Evolutionary conservation across 1,284 basidiomycete genomes (phyloP), one percentile per base, ranked within the genome.

Genomic region (Puccinia novopanici): DNA sequence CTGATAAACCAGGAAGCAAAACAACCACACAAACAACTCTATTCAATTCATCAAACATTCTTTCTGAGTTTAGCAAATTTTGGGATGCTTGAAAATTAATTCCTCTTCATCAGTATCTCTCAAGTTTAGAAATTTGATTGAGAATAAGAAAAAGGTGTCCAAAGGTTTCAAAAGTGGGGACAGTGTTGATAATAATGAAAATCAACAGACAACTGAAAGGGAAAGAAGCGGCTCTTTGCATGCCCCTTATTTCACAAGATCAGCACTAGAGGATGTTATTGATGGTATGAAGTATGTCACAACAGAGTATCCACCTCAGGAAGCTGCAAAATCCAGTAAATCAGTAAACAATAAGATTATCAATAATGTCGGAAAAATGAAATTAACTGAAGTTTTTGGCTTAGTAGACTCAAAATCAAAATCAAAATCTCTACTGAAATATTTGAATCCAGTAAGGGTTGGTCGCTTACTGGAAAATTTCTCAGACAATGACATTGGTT

Each of bases 231-330:
- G 52, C 1, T 54, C 22, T 19, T 54, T 8, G 42, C 8, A 19
- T 37, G 13, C 0, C 34, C 13, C 12, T 37, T 0, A 61, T 37
- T 22, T 15, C 27, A 37, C 37, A 12, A 3, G 9, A 9, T 19
- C 37, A 1, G 9, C 9, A 15, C 13, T 63, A 17, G 19, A 19
- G 8, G n/a, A 10, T 40, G 8, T 63, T 42, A 63, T 63, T 40
- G 37, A 63, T 63, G 61, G 61, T 34, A 63, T 63, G 61, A 6
- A 63, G 40, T n/a, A 63, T 63, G 2, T 40, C 22, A 40, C 42
- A 2, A 63, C 27, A 40, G 37, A 59, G 30, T 17, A 9, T 17
- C 10, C 12, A 63, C 19, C 61, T 42, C 37, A 63, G 22, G 17
- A 40, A 63, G 9, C 30, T 3, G 19, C 17, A 3, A 40, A 37